These are phyloP conservation scores for Saturnispora diversa DNA, from an alignment of 805 yeast species.

Conservation along the genomic window DNA sequence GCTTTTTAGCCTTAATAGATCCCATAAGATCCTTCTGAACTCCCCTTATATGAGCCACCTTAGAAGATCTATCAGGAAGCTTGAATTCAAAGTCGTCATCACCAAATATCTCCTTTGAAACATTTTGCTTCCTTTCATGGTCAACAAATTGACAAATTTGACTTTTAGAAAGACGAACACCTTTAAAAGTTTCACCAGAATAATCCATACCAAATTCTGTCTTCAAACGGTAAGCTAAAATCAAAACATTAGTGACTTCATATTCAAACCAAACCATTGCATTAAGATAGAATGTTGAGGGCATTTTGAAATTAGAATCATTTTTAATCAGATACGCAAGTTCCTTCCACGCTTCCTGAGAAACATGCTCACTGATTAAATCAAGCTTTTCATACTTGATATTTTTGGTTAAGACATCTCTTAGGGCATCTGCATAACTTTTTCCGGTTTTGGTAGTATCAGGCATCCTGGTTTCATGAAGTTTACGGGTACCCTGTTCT, in stretches of 20 bases:
- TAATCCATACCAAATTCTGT: not conserved
- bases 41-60: too few relatives aligned
- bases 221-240: conserved; percentile 27
- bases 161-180: not conserved
- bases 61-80: not conserved
- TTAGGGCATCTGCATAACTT: conserved; percentile 5
- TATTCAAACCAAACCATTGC: conserved; percentile 40
- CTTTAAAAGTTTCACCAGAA: not conserved
- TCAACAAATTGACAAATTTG: not conserved
- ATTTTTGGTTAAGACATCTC: not conserved
- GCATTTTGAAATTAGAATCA: conserved; percentile 32
- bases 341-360: conserved; percentile 19
- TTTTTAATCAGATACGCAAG: conserved; percentile 29
- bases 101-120: not conserved
- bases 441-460: not conserved
- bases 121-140: not conserved
- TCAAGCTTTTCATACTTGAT: not conserved
- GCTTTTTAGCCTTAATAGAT: not conserved
- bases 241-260: conserved; percentile 32
- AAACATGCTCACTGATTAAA: not conserved
- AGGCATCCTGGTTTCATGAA: not conserved
- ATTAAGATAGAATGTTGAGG: conserved; percentile 32
- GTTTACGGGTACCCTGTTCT: not conserved
- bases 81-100: not conserved
- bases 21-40: too few relatives aligned